Percentiles rank a stretch among this genome's conserved stretches.
These are phyloP conservation scores for Lolium multiflorum DNA, from an alignment of 176 grass and related monocot species.

Conservation along the genomic window DNA sequence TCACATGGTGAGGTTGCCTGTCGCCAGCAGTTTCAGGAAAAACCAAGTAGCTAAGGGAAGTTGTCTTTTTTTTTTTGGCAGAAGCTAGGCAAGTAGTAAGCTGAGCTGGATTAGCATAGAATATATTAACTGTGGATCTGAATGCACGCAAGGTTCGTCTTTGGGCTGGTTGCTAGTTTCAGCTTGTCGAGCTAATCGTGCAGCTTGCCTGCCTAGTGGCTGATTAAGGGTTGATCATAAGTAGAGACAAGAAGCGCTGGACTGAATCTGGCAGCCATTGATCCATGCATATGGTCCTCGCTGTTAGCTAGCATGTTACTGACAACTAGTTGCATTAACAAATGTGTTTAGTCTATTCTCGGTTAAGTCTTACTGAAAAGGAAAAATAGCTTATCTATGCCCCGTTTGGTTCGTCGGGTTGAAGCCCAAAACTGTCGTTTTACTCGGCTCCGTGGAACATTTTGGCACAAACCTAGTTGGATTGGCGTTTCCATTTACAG, in stretches of 20 bases:
- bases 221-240: background rate
- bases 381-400: no score
- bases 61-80: no score
- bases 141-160: background rate
- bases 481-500: no score
- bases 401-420: no score
- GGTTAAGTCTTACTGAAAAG: background rate
- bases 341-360: conserved; percentile 1
- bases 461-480: no score
- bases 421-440: no score
- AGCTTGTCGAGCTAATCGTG: background rate
- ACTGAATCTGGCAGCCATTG: background rate
- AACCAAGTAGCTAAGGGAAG: background rate
- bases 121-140: background rate
- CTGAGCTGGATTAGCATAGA: background rate
- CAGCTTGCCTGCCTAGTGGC: conserved; percentile 4
- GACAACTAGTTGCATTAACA: conserved; percentile 4
- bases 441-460: no score
- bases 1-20: background rate
- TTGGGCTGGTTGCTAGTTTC: conserved; percentile 1
- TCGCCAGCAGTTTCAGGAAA: background rate
- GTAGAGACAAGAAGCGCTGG: background rate
- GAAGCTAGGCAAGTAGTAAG: background rate
- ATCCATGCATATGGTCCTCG: background rate
- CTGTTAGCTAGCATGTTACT: background rate